Conservation (phyloP, 305 asterid genomes). For the Solanum hybrid region DNA sequence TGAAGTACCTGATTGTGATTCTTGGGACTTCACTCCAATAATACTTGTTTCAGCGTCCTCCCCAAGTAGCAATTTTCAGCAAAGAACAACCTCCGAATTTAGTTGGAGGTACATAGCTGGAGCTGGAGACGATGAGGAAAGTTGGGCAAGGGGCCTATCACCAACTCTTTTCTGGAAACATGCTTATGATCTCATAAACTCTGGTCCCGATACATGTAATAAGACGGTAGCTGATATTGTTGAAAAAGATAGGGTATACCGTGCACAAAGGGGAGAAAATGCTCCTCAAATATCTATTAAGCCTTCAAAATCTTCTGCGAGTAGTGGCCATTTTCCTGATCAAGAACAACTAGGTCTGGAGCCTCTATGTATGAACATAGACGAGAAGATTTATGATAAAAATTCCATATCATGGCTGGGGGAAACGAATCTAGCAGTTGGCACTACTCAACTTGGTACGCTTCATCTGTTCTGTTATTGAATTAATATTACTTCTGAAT, state of each 20-base stretch:
- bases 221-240: constrained; percentile 69
- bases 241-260: constrained; percentile 70
- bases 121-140: constrained; percentile 99
- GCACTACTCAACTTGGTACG: constrained; percentile 50
- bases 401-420: constrained; percentile 48
- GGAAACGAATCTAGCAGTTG: constrained; percentile 61
- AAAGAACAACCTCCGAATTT: constrained; percentile 65
- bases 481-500: neutral
- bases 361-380: constrained; percentile 9
- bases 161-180: constrained; percentile 84
- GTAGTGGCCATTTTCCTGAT: constrained; percentile 5
- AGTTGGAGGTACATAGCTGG: constrained; percentile 99
- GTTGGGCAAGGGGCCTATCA: constrained; percentile 87
- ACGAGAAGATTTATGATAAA: constrained; percentile 12
- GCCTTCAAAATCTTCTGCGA: constrained; percentile 31
- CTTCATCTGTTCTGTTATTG: neutral
- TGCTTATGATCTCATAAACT: constrained; percentile 68
- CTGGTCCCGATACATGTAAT: constrained; percentile 74
- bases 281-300: constrained; percentile 60
- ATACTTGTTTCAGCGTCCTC: constrained; percentile 75
- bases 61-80: constrained; percentile 36
- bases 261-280: constrained; percentile 63
- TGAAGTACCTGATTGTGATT: constrained; percentile 87
- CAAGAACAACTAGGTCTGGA: constrained; percentile 21
- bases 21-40: constrained; percentile 92